Evolutionary conservation across 495 filamentous ascomycete species (phyloP).

Genomic region (Tuber microsphaerosporum): DNA sequence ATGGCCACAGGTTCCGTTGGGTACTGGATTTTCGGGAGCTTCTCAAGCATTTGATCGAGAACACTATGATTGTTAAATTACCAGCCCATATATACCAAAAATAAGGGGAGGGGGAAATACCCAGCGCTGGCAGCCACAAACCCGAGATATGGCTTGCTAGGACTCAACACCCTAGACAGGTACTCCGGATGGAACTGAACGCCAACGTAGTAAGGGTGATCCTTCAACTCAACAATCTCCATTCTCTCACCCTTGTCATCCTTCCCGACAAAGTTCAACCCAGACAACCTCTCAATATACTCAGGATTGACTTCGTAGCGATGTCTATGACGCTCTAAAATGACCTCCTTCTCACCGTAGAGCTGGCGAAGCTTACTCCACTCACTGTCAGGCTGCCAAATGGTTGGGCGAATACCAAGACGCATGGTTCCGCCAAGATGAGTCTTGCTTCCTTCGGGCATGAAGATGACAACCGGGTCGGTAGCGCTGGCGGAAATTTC

Average conservation of each 20-base stretch:
- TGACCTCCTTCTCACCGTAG: constrained; percentile 54
- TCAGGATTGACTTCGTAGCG: constrained; percentile 71
- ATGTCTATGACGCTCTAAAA: constrained; percentile 65
- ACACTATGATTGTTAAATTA: constrained; percentile 18
- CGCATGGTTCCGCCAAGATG: constrained; percentile 89
- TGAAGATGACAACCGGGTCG: constrained; percentile 69
- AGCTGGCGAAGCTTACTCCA: constrained; percentile 71
- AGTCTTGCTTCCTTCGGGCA: constrained; percentile 73
- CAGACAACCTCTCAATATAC: constrained; percentile 55
- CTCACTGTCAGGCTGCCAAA: constrained; percentile 70
- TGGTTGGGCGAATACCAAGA: constrained; percentile 64
- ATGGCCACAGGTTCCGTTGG: background rate
- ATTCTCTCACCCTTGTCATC: constrained; percentile 78
- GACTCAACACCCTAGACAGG: constrained; percentile 61
- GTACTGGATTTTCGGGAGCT: background rate
- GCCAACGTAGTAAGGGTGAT: constrained; percentile 87
- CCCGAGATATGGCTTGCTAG: constrained; percentile 73
- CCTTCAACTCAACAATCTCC: constrained; percentile 82
- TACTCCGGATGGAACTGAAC: constrained; percentile 90
- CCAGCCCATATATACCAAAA: too few relatives aligned
- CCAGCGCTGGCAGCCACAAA: constrained; percentile 73
- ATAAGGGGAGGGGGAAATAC: constrained; percentile 9
- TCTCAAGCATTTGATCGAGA: constrained; percentile 28
- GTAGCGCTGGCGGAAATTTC: constrained; percentile 43
- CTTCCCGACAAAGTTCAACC: constrained; percentile 65